Evolutionary conservation across 768 basidiomycete genomes (phyloP).

Genomic region (Termitomyces sp.): DNA sequence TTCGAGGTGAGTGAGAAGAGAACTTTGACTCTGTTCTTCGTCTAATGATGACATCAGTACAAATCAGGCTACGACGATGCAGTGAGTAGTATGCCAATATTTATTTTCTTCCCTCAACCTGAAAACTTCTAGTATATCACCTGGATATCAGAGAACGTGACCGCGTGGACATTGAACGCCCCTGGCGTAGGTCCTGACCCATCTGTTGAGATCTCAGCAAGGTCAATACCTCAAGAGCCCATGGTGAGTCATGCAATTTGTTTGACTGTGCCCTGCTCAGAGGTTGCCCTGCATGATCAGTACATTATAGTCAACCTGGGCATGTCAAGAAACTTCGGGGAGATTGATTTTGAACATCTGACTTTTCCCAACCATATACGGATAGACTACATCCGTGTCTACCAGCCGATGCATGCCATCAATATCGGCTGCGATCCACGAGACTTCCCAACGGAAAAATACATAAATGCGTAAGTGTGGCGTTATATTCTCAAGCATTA

Average conservation of each 20-base stretch:
- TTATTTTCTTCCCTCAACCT: background rate
- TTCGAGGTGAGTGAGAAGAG: slow-evolving; percentile 50
- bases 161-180: slow-evolving; percentile 69
- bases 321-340: slow-evolving; percentile 72
- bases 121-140: slow-evolving; percentile 57
- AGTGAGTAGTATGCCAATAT: slow-evolving; percentile 26
- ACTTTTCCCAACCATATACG: slow-evolving; percentile 51
- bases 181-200: slow-evolving; percentile 60
- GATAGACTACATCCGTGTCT: slow-evolving; percentile 54
- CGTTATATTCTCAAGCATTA: background rate
- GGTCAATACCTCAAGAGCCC: slow-evolving; percentile 74
- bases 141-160: slow-evolving; percentile 65
- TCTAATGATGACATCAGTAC: slow-evolving; percentile 23
- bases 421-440: slow-evolving; percentile 69
- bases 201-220: slow-evolving; percentile 49
- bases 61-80: slow-evolving; percentile 54
- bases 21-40: background rate
- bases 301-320: slow-evolving; percentile 80
- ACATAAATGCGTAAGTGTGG: slow-evolving; percentile 50
- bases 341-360: slow-evolving; percentile 59
- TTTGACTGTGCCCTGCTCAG: background rate
- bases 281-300: slow-evolving; percentile 27
- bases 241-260: slow-evolving; percentile 49
- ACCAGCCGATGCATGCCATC: slow-evolving; percentile 48
- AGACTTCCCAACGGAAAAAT: slow-evolving; percentile 55